A percentile compares a stretch with the other conserved stretches of the same genome.
phyloP scores from a whole-genome alignment of 331 rosid genomes.

The Telfairia occidentalis region DNA sequence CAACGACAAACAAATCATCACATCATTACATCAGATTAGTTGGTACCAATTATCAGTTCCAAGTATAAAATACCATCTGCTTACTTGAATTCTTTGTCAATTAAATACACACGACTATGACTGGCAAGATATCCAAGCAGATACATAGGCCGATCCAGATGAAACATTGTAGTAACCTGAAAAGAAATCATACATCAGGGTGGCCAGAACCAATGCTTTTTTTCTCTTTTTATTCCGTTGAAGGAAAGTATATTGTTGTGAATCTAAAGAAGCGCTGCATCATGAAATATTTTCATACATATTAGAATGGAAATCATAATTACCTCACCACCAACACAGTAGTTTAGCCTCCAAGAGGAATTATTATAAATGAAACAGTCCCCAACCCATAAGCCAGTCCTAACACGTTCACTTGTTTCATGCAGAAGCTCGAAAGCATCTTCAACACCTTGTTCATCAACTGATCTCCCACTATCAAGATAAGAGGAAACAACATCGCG shows the following conservation, averaged over 20 bases:
- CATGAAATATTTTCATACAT: too few relatives aligned
- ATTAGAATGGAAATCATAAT: background rate
- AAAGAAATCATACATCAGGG: slow-evolving; percentile 4
- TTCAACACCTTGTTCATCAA: slow-evolving; percentile 92
- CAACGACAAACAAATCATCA: slow-evolving; percentile 8
- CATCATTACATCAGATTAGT: slow-evolving; percentile 11
- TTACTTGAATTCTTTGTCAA: slow-evolving; percentile 98
- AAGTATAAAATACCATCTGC: slow-evolving; percentile 24
- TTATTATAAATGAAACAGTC: slow-evolving; percentile 98
- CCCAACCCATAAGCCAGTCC: slow-evolving; percentile 99
- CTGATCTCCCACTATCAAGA: slow-evolving; percentile 76
- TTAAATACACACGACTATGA: slow-evolving; percentile 83
- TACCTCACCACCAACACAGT: slow-evolving; percentile 99
- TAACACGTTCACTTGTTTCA: slow-evolving; percentile 86
- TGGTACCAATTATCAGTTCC: slow-evolving; percentile 5
- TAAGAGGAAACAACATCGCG: slow-evolving; percentile 86
- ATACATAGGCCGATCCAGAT: slow-evolving; percentile 98
- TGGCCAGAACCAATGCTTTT: background rate
- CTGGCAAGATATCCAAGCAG: slow-evolving; percentile 95
- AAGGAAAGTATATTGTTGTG: background rate
- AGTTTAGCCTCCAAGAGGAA: slow-evolving; percentile 96
- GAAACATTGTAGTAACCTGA: slow-evolving; percentile 98
- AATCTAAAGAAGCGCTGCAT: background rate
- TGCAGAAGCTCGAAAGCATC: slow-evolving; percentile 97
- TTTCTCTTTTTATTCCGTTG: background rate